Evolutionary conservation across 345 rosid genomes (phyloP), one percentile per base, ranked within the genome.

Genomic region (Hypericum androsaemum): DNA sequence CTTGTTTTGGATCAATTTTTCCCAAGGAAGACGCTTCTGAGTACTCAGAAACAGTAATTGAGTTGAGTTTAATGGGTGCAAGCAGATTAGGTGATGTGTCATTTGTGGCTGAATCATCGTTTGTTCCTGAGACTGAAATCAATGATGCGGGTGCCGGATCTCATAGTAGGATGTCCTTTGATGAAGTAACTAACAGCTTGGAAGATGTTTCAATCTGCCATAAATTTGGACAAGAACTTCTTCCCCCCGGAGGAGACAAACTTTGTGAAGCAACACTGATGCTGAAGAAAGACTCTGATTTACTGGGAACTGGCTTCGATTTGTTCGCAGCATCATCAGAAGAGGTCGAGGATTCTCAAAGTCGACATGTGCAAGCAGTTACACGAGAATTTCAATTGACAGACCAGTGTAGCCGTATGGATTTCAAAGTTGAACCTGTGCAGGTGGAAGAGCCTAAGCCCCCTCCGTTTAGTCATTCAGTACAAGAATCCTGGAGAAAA

Each of bases 341-440:
- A 12, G 68, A 44, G 55, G 64, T 67, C 51, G 88, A 75, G 61
- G 79, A 78, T 68, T 61, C 64, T 63, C 74, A 58, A 51, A 71
- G 65, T 57, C 72, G 71, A 50, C 57, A 48, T 47, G 60, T 12
- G 35, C 81, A 64, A 60, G 59, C 56, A 58, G 49, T 64, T 16
- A 50, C 63, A 40, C 67, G 74, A 67, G 76, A 67, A 47, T 73
- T 62, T 67, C 83, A 75, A 45, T 59, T 77, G 60, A 77, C 80
- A 83, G 98, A 88, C 66, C 85, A 92, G 70, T 83, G 97, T 63
- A 88, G 97, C 67, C 79, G 90, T 44, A 64, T 92, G 66, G 84
- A 73, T 71, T 77, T 83, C 55, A 74, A 67, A 53, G 67, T 53
- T 68, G 73, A 53, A 56, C 43, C 61, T 64, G 59, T 66, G 56